Base-by-base conservation (phyloP, 352 stramenopile species). In the Nothophytophthora sp. region DNA sequence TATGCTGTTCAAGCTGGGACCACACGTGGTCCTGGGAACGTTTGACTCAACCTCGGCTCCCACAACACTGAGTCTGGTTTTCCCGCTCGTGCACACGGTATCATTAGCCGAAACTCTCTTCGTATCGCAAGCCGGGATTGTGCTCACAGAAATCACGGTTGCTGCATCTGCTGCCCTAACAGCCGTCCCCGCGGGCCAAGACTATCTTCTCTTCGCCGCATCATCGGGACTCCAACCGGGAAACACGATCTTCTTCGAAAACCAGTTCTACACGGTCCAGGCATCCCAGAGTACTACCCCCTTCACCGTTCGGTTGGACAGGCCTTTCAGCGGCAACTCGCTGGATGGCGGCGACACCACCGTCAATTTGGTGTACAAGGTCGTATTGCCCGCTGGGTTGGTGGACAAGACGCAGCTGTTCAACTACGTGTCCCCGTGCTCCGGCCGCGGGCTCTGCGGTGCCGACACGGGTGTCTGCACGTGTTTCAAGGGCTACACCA, bases 401-500 rank as follows among this genome's bases (percentile, higher is more conserved):
- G n/a, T n/a, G n/a, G n/a, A n/a, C 12, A 44, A 49, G 1, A 68
- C 59, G 6, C 65, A 66, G 46, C 50, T 75, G 30, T 92, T 84
- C 60, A 76, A 74, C 22, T 92, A 91, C 60, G 80, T 91, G 1
- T 87, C 76, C 10, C 54, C 65, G 37, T 96, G 88, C 65, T 80
- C 78, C 0, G 81, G 84, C 0, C 79, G 88, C 33, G 87, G 85
- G 2, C 55, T 95, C 19, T 96, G 88, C 51, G 36, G 38, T 4
- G 72, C 50, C 19, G 72, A 85, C 9, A 85, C 67, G 30, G 87
- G 88, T 1, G 42, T 94, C 51, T 96, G 88, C 67, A 55, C 63
- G 13, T 96, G 88, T 65, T 96, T 95, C 70, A 90, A 87, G 57
- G 88, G 88, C 47, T 96, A 96, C 81, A 92, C 84, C 9, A 86